phyloP scores from a whole-genome alignment of 1,139 yeast species.

The Pichia sp. region DNA sequence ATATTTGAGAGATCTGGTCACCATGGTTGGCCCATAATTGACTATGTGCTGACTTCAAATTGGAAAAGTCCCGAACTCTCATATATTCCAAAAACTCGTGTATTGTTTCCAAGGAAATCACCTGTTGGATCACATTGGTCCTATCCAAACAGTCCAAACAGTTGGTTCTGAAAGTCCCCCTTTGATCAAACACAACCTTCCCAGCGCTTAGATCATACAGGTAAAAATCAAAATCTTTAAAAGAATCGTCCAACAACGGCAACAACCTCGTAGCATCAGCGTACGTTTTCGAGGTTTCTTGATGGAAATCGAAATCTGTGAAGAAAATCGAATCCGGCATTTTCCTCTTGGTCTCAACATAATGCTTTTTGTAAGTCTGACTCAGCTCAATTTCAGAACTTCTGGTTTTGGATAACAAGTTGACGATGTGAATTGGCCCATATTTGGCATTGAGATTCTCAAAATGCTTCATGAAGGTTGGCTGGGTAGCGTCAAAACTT shows the following conservation, averaged over 20 bases:
- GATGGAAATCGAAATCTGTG: constrained; percentile 91
- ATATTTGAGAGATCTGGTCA: constrained; percentile 91
- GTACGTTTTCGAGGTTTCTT: constrained; percentile 81
- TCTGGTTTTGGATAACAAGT: constrained; percentile 64
- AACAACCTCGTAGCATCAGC: constrained; percentile 71
- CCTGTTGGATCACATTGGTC: constrained; percentile 89
- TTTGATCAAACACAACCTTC: constrained; percentile 55
- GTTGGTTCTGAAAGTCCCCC: constrained; percentile 86
- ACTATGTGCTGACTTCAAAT: constrained; percentile 60
- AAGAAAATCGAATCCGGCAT: constrained; percentile 45
- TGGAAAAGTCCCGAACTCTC: constrained; percentile 32
- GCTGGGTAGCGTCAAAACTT: constrained; percentile 86
- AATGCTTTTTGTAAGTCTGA: constrained; percentile 55
- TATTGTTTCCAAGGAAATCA: constrained; percentile 59
- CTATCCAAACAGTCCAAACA: constrained; percentile 94
- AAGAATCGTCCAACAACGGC: constrained; percentile 53
- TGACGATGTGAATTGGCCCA: constrained; percentile 82
- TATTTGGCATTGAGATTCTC: constrained; percentile 59
- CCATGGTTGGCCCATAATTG: constrained; percentile 97
- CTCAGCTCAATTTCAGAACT: constrained; percentile 70
- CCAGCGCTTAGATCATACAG: constrained; percentile 46
- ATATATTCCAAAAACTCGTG: constrained; percentile 49
- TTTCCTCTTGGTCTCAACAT: constrained; percentile 22
- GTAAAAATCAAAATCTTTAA: constrained; percentile 75
- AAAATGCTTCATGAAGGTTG: constrained; percentile 80